Base-by-base conservation (phyloP, 2,329 filamentous ascomycete species). In the Coniochaeta sp. region DNA sequence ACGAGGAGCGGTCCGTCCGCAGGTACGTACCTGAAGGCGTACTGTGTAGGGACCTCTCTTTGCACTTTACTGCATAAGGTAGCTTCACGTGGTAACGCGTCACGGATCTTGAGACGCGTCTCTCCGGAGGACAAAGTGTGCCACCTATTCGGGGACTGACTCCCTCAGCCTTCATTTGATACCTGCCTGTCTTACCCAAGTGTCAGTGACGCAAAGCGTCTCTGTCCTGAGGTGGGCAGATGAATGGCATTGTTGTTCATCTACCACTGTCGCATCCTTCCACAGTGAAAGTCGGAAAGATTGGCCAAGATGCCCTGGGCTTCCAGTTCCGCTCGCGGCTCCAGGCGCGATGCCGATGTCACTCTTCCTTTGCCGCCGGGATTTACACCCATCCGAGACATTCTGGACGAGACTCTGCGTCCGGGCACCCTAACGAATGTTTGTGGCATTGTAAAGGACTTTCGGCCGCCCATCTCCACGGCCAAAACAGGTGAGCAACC, bases 401-500 rank as follows among this genome's bases (percentile, higher is more conserved):
- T 85, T 22, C 66, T 85, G 62, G 72, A 80, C 58, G 72, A 71
- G 22, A 69, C 71, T 26, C 60, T 72, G 54, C 55, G 64, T 9
- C 17, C 65, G 28, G 64, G 69, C 31, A 65, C 47, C 1, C 61
- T 75, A 6, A 76, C 87, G 64, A 88, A 78, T 72, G 74, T 95
- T 44, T 81, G 91, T 58, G 92, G 91, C 1, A 73, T 93, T 5
- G 82, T 93, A 3, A 83, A 84, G 58, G 89, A 93, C 66, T 80
- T 79, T 57, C 79, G 84, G 60, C 72, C 78, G 0, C 82, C 85
- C 1, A 77, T 76, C 0, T 60, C 70, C 12, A 85, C 85, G 1
- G 75, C 63, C 59, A 80, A 82, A 24, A 67, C 70, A 26, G 87
- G 89, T 80, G 73, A 64, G 71, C 59, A n/a, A 33, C 36, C 52